Conservation (phyloP, 176 grass and related monocot species). For the sorghum (Sorghum bicolor) region DNA sequence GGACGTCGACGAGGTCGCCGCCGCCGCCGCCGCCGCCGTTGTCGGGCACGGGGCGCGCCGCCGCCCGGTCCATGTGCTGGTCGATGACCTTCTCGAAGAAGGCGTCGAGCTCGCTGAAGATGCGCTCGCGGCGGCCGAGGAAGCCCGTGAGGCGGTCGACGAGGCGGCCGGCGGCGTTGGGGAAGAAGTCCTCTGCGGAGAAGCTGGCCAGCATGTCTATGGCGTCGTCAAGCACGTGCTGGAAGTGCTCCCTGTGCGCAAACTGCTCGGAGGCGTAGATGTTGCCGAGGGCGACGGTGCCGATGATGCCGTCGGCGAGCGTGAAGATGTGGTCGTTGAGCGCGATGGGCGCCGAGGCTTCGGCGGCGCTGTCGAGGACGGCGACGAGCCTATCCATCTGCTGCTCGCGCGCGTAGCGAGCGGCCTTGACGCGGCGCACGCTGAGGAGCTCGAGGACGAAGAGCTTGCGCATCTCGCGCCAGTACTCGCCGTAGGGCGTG, state of each 20-base stretch:
- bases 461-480: conserved; percentile 7
- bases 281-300: conserved; percentile 10
- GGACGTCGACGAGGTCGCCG: too few species aligned
- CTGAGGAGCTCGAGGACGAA: conserved; percentile 9
- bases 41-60: too few species aligned
- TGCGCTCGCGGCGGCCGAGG: too few species aligned
- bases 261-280: background rate
- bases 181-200: too few species aligned
- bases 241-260: background rate
- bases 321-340: conserved; percentile 3
- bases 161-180: too few species aligned
- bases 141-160: too few species aligned
- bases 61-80: too few species aligned
- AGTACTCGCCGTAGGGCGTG: conserved; percentile 51
- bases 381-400: conserved; percentile 3
- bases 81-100: too few species aligned
- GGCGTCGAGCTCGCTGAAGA: too few species aligned
- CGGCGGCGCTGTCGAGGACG: background rate
- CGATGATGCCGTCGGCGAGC: background rate
- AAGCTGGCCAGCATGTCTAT: conserved; percentile 4
- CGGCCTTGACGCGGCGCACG: conserved; percentile 39
- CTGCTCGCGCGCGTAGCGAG: background rate
- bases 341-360: background rate
- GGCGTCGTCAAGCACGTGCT: background rate
- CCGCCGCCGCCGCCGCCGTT: too few species aligned